These are phyloP conservation scores for Fonsecaea pedrosoi DNA, from an alignment of 2,329 filamentous ascomycete species.

Conservation along the genomic window DNA sequence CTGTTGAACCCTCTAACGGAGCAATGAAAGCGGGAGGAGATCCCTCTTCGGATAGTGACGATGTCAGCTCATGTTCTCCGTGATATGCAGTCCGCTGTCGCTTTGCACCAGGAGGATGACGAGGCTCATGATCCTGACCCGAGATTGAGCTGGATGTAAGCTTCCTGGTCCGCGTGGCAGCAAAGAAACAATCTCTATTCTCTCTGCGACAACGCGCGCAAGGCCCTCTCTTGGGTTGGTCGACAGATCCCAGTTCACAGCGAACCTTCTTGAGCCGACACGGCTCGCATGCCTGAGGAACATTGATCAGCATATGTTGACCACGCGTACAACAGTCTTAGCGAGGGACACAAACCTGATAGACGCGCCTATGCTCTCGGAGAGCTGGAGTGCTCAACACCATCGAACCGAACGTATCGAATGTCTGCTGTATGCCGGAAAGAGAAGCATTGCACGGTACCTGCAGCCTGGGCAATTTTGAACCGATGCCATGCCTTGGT, in stretches of 20 bases:
- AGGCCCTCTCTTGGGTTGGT: constrained; percentile 11
- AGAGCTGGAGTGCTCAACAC: constrained; percentile 6
- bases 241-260: constrained; percentile 9
- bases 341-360: constrained; percentile 2
- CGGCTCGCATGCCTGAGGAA: constrained; percentile 5
- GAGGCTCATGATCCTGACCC: constrained; percentile 5
- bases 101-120: background rate
- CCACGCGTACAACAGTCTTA: constrained; percentile 6
- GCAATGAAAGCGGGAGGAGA: constrained; percentile 3
- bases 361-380: constrained; percentile 14
- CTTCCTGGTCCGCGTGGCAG: constrained; percentile 5
- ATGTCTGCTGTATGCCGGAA: background rate
- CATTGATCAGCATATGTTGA: background rate
- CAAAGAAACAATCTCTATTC: constrained; percentile 10
- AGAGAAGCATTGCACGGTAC: background rate
- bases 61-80: constrained; percentile 3
- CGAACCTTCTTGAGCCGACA: constrained; percentile 5
- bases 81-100: constrained; percentile 7
- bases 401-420: constrained; percentile 5
- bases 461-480: background rate
- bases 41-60: constrained; percentile 4
- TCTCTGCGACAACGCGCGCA: constrained; percentile 11
- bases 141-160: background rate
- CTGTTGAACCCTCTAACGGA: background rate
- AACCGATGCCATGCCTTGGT: background rate